phyloP scores from a whole-genome alignment of 148 eudicot species.

The Vaccinium corymbosum region DNA sequence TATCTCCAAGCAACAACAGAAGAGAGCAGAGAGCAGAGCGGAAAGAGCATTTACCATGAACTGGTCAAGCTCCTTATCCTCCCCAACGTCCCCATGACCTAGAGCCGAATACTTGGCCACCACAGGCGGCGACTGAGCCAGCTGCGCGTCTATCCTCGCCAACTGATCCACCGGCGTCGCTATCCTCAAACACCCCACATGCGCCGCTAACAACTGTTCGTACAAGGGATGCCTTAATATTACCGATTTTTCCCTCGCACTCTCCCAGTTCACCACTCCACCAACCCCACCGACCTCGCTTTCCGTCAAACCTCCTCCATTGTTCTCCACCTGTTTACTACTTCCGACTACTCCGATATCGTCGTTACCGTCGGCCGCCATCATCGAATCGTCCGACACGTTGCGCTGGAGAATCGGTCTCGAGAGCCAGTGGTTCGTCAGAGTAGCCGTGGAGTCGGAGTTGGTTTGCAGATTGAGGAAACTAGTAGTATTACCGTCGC shows the following conservation, averaged over 20 bases:
- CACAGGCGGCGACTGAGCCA: slow-evolving; percentile 64
- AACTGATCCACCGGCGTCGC: slow-evolving; percentile 93
- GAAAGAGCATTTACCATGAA: slow-evolving; percentile 58
- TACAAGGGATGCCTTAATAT: slow-evolving; percentile 63
- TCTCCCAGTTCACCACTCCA: slow-evolving; percentile 39
- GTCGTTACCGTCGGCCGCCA: slow-evolving; percentile 7
- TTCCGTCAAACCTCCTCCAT: slow-evolving; percentile 15
- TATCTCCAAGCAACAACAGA: neutral
- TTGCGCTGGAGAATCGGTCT: slow-evolving; percentile 22
- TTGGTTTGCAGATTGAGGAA: too few relatives aligned
- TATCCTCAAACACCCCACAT: slow-evolving; percentile 68
- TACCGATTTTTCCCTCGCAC: slow-evolving; percentile 50
- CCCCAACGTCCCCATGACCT: slow-evolving; percentile 30
- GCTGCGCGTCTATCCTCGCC: slow-evolving; percentile 81
- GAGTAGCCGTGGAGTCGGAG: slow-evolving; percentile 7
- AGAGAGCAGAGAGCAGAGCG: neutral
- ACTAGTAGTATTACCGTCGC: too few relatives aligned
- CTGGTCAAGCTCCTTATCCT: slow-evolving; percentile 83
- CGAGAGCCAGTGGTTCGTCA: slow-evolving; percentile 29
- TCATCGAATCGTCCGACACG: slow-evolving; percentile 23
- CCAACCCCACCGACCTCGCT: slow-evolving; percentile 24
- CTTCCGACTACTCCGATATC: neutral
- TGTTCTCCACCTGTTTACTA: slow-evolving; percentile 23
- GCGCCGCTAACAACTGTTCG: slow-evolving; percentile 80
- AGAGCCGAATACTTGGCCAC: slow-evolving; percentile 56